Evolutionary conservation across 768 basidiomycete species (phyloP).

Genomic region (Kwoniella newhampshirensis): DNA sequence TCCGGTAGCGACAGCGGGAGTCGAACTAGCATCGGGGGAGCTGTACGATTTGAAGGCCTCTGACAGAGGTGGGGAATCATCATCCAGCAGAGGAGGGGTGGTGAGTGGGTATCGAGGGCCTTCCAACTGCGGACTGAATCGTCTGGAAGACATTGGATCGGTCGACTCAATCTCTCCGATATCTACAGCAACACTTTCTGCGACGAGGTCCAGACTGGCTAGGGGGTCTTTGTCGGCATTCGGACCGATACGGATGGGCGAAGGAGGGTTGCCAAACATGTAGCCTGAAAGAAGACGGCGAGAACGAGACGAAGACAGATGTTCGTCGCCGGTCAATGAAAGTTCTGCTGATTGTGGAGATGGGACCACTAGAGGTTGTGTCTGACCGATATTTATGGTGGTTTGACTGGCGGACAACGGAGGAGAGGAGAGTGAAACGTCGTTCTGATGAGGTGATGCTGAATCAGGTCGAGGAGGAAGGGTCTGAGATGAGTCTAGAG

Average conservation of each 20-base stretch:
- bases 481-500: constrained; percentile 21
- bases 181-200: too few relatives aligned
- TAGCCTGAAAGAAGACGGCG: constrained; percentile 46
- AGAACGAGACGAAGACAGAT: constrained; percentile 39
- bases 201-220: neutral
- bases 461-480: neutral
- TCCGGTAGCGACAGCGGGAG: neutral
- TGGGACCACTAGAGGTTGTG: neutral
- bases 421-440: constrained; percentile 1
- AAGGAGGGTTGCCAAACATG: constrained; percentile 46
- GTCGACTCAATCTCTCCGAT: too few relatives aligned
- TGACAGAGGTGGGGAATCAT: constrained; percentile 29
- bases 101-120: constrained; percentile 15
- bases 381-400: neutral
- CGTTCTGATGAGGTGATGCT: constrained; percentile 5
- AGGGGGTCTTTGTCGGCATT: constrained; percentile 1
- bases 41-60: constrained; percentile 23
- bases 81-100: constrained; percentile 10
- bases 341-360: neutral
- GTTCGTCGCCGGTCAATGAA: constrained; percentile 1
- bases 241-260: constrained; percentile 6
- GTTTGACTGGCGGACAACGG: constrained; percentile 1
- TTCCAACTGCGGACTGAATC: constrained; percentile 7
- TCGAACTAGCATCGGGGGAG: constrained; percentile 13
- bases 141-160: too few relatives aligned